phyloP scores from a whole-genome alignment of 176 grass and related monocot genomes.

The Pontederia crassipes region DNA sequence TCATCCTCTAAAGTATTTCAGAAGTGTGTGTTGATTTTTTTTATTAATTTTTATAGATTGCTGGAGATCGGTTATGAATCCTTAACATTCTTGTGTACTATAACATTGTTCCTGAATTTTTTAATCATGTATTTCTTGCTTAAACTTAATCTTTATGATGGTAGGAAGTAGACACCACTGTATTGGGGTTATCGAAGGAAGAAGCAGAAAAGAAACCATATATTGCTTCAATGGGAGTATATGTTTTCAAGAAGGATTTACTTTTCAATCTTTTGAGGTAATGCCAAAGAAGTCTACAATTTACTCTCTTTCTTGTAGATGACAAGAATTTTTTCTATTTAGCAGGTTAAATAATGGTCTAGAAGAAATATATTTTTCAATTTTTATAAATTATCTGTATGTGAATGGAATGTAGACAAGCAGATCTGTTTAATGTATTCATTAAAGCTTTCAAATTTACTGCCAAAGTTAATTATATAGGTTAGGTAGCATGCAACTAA shows the following conservation, averaged over 20 bases:
- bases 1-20: too few species aligned
- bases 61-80: too few species aligned
- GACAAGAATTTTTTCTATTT: neutral
- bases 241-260: conserved; percentile 82
- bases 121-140: neutral
- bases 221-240: conserved; percentile 91
- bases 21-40: too few species aligned
- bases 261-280: conserved; percentile 95
- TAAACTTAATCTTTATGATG: too few species aligned
- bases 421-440: too few species aligned
- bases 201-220: conserved; percentile 80
- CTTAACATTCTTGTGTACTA: neutral
- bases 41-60: too few species aligned
- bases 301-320: neutral
- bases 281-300: conserved; percentile 17
- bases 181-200: conserved; percentile 57
- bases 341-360: neutral
- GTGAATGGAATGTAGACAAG: too few species aligned
- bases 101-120: neutral
- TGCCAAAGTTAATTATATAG: too few species aligned
- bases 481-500: too few species aligned
- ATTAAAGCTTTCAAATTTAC: too few species aligned
- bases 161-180: conserved; percentile 78
- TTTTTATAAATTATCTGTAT: neutral
- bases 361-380: neutral